A percentile compares a stretch with the other conserved stretches of the same genome.
Conservation (phyloP, 2,329 filamentous ascomycete species). For the Aspergillus calidoustus region DNA sequence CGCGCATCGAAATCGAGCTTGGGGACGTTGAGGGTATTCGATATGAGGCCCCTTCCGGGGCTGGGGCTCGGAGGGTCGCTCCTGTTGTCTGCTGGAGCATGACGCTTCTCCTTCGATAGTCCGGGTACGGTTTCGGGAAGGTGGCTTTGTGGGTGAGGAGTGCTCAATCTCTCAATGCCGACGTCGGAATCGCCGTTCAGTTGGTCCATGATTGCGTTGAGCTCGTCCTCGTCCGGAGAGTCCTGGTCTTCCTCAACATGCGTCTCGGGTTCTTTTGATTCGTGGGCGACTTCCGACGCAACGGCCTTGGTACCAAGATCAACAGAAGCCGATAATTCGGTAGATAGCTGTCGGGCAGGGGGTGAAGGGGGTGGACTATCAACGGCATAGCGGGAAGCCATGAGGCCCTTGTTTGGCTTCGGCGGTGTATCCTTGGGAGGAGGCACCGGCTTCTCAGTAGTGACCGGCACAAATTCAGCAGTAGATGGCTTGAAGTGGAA, state of each 20-base stretch:
- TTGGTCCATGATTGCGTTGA: slow-evolving; percentile 90
- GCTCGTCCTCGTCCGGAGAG: slow-evolving; percentile 65
- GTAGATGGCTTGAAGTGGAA: slow-evolving; percentile 60
- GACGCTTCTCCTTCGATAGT: slow-evolving; percentile 59
- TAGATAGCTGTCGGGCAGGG: slow-evolving; percentile 24
- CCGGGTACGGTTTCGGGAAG: slow-evolving; percentile 46
- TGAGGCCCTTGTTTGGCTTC: slow-evolving; percentile 33
- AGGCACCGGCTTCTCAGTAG: slow-evolving; percentile 19
- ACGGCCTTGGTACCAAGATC: slow-evolving; percentile 14
- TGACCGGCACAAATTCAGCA: slow-evolving; percentile 33
- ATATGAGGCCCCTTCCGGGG: slow-evolving; percentile 59
- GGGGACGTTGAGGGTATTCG: slow-evolving; percentile 52
- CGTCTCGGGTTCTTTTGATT: slow-evolving; percentile 23
- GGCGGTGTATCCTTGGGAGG: slow-evolving; percentile 24
- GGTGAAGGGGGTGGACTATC: slow-evolving; percentile 29
- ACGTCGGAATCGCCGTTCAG: slow-evolving; percentile 75
- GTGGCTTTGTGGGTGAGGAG: slow-evolving; percentile 35
- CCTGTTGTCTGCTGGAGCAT: slow-evolving; percentile 57
- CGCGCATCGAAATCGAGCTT: slow-evolving; percentile 42
- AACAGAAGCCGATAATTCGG: slow-evolving; percentile 16
- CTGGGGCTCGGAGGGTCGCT: slow-evolving; percentile 77
- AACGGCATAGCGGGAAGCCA: slow-evolving; percentile 43
- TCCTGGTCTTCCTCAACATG: slow-evolving; percentile 33
- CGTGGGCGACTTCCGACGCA: slow-evolving; percentile 4
- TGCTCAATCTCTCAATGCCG: slow-evolving; percentile 68